These are phyloP conservation scores for Elongisporangium undulatum DNA, from an alignment of 352 stramenopile genomes.

Conservation along the genomic window DNA sequence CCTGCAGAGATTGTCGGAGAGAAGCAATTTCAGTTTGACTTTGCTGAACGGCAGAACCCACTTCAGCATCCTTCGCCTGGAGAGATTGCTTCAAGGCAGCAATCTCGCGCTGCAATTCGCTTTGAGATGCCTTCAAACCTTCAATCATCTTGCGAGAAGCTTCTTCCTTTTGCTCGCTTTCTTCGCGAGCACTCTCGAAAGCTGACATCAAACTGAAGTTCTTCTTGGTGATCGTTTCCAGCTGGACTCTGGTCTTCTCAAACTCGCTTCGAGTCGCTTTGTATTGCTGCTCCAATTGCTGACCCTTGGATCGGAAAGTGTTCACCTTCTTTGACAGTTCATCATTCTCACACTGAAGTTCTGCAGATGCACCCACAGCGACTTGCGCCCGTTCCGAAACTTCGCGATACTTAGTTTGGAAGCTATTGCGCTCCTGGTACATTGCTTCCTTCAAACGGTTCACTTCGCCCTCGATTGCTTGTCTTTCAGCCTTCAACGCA, in stretches of 20 bases:
- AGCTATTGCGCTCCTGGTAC: slow-evolving; percentile 12
- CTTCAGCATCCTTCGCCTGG: slow-evolving; percentile 32
- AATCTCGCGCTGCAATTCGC: slow-evolving; percentile 31
- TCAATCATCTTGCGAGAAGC: slow-evolving; percentile 22
- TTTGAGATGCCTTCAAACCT: slow-evolving; percentile 24
- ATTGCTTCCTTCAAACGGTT: slow-evolving; percentile 21
- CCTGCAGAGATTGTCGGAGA: slow-evolving; percentile 14
- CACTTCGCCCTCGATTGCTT: slow-evolving; percentile 23
- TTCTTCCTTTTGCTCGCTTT: slow-evolving; percentile 41
- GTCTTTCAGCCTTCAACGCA: slow-evolving; percentile 17
- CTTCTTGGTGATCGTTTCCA: slow-evolving; percentile 61
- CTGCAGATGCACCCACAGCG: slow-evolving; percentile 19
- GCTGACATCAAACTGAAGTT: slow-evolving; percentile 53
- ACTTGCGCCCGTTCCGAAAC: slow-evolving; percentile 15
- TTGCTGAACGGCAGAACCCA: slow-evolving; percentile 19
- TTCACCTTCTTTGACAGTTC: slow-evolving; percentile 43
- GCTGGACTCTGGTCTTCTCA: slow-evolving; percentile 32
- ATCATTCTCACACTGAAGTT: slow-evolving; percentile 47
- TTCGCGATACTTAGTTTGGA: slow-evolving; percentile 6
- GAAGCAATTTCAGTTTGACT: slow-evolving; percentile 20
- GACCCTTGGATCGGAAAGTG: slow-evolving; percentile 26
- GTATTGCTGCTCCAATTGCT: slow-evolving; percentile 43
- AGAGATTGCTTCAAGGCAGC: slow-evolving; percentile 20
- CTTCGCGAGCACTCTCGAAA: slow-evolving; percentile 37
- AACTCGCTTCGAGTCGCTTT: slow-evolving; percentile 29